phyloP scores from a whole-genome alignment of 2,329 filamentous ascomycete species.

The Alternaria longipes region DNA sequence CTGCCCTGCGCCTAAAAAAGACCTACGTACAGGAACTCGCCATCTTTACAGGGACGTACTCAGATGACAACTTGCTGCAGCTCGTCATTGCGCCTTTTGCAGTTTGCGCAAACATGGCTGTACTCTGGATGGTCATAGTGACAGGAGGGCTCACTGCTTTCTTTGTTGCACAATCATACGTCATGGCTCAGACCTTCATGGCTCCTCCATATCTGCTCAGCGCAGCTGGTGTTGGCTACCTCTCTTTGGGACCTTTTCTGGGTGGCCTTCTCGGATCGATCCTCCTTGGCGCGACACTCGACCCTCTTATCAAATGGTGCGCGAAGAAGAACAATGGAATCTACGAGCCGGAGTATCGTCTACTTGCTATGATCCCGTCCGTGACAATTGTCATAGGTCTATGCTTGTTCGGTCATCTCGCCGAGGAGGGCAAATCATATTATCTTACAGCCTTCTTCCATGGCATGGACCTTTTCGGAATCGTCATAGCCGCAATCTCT shows the following conservation, averaged over 20 bases:
- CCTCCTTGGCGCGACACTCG: constrained; percentile 38
- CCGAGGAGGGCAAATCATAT: constrained; percentile 28
- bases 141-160: constrained; percentile 56
- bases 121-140: constrained; percentile 61
- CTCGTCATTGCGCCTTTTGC: constrained; percentile 57
- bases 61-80: constrained; percentile 50
- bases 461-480: constrained; percentile 47
- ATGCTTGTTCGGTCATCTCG: constrained; percentile 52
- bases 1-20: constrained; percentile 42
- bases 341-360: constrained; percentile 64
- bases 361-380: constrained; percentile 48
- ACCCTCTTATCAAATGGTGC: constrained; percentile 54
- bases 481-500: constrained; percentile 44
- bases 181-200: constrained; percentile 60
- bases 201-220: constrained; percentile 57
- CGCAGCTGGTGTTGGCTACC: constrained; percentile 55
- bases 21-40: constrained; percentile 48
- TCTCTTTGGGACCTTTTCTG: constrained; percentile 54
- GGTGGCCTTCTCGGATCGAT: constrained; percentile 47
- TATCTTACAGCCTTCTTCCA: constrained; percentile 49
- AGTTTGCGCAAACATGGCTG: constrained; percentile 61
- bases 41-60: constrained; percentile 53
- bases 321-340: constrained; percentile 61
- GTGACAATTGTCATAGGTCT: constrained; percentile 50
- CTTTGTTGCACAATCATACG: constrained; percentile 56